Base-by-base conservation (phyloP, 2,329 filamentous ascomycete genomes). In the Fusarium ramigenum region DNA sequence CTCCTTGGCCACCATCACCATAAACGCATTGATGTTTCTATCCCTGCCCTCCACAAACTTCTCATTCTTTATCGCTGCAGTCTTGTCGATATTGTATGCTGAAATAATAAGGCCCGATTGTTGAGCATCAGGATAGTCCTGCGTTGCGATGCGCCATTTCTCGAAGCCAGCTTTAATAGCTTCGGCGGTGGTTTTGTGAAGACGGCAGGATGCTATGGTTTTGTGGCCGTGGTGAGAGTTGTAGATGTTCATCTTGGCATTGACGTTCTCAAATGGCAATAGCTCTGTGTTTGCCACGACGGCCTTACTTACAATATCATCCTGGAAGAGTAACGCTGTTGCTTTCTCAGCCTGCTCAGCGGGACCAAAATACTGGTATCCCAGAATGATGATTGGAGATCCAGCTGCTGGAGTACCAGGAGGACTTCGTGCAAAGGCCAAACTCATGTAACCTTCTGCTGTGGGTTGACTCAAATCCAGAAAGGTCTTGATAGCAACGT, bases 171-270 rank as follows among this genome's bases (percentile, higher is more conserved):
- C 36, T 15, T 54, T 63, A n/a, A 83, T 74, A 7, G 69, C 65
- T 3, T 72, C 54, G 0, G n/a, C 11, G 1, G 64, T 43, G 9
- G 78, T 60, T 3, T 54, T 58, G 19, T 70, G 52, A 15, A 81
- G 43, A 7, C 79, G 75, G 1, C 70, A 72, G 12, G 77, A 72
- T 8, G 75, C 68, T 19, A 77, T 77, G 1, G 75, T 66, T 56
- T 83, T 83, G 36, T 75, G 76, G 0, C 80, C 81, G 7, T 79
- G 79, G 32, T 79, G 79, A 2, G 36, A 58, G 39, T 81, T 79
- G 7, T 75, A 36, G 1, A 69, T 46, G 1, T 77, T 75, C 25
- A 74, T 56, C 7, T 52, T 68, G 14, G 75, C 70, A 40, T 81
- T 81, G 15, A 75, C 50, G 7, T 66, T 70, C 1, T 54, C 62